A percentile compares a stretch with the other conserved stretches of the same genome.
These are phyloP conservation scores for Earliella scabrosa DNA, from an alignment of 1,284 basidiomycete genomes.

Conservation along the genomic window DNA sequence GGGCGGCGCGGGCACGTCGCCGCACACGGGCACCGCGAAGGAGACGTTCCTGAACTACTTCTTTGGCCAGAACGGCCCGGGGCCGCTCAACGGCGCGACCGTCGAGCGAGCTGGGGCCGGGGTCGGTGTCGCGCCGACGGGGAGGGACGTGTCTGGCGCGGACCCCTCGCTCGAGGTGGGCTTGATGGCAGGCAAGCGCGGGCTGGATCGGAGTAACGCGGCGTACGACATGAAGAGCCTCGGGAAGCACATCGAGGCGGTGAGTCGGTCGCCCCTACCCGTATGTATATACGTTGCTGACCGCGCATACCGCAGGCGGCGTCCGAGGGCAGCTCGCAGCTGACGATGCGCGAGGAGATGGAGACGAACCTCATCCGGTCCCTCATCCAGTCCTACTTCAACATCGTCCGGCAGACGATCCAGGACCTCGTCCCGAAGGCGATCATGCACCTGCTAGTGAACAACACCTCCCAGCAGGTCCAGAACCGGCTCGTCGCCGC, in stretches of 20 bases:
- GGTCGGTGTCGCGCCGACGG: conserved; percentile 35
- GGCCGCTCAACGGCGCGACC: conserved; percentile 59
- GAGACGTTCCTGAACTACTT: conserved; percentile 97
- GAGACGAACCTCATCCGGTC: conserved; percentile 95
- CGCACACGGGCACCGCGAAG: conserved; percentile 54
- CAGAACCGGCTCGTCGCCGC: conserved; percentile 94
- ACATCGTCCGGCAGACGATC: conserved; percentile 95
- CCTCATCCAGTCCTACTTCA: conserved; percentile 95
- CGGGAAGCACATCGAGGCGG: conserved; percentile 93
- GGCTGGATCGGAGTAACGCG: conserved; percentile 78
- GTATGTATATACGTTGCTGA: neutral
- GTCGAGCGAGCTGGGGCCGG: conserved; percentile 38
- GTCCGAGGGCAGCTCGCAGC: conserved; percentile 56
- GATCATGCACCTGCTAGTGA: conserved; percentile 96
- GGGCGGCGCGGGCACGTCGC: conserved; percentile 11
- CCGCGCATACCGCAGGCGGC: conserved; percentile 31
- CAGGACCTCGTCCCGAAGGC: conserved; percentile 98
- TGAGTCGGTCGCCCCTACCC: conserved; percentile 46
- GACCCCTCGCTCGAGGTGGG: conserved; percentile 57
- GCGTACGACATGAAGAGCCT: conserved; percentile 99
- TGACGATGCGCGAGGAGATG: conserved; percentile 90
- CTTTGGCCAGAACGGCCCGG: conserved; percentile 85
- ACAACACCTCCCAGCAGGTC: conserved; percentile 94
- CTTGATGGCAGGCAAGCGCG: conserved; percentile 66
- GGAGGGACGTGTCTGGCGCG: conserved; percentile 61